Conservation (phyloP, 2,329 filamentous ascomycete species). For the Colletotrichum abscissum region DNA sequence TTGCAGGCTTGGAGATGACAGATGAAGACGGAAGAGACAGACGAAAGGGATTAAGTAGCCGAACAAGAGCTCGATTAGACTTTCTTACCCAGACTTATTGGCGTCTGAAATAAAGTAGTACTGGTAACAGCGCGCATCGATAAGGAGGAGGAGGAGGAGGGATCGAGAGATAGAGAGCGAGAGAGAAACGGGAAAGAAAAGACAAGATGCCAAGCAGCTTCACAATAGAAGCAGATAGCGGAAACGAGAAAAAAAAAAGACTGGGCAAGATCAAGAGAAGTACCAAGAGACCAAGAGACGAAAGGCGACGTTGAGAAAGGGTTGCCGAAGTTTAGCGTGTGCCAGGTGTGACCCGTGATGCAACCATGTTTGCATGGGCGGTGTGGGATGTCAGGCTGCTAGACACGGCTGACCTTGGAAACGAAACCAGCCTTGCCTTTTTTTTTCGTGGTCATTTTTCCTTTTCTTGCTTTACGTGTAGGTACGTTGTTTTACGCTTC, state of each 20-base stretch:
- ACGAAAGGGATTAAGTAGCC: not conserved
- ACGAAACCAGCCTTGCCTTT: not conserved
- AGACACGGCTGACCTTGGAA: not conserved
- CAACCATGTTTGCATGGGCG: too few species aligned
- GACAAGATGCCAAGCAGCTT: slow-evolving; percentile 24
- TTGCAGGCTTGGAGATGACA: too few species aligned
- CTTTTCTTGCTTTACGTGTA: not conserved
- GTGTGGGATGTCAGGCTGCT: not conserved
- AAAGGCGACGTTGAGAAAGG: slow-evolving; percentile 10
- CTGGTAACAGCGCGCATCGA: not conserved
- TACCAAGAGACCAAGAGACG: not conserved
- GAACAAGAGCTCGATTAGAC: not conserved
- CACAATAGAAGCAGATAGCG: not conserved
- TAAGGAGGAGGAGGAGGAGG: not conserved
- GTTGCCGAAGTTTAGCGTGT: not conserved
- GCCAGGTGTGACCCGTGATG: not conserved
- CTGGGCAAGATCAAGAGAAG: not conserved
- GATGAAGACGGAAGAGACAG: too few species aligned
- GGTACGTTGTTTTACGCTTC: not conserved
- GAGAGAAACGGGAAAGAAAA: not conserved
- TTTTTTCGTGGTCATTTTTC: not conserved
- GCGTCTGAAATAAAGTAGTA: slow-evolving; percentile 13
- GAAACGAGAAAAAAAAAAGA: not conserved
- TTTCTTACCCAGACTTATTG: slow-evolving; percentile 2
- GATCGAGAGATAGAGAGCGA: not conserved